Evolutionary conservation across 306 rosid species (phyloP).

Genomic region (Gastrolobium villosum): DNA sequence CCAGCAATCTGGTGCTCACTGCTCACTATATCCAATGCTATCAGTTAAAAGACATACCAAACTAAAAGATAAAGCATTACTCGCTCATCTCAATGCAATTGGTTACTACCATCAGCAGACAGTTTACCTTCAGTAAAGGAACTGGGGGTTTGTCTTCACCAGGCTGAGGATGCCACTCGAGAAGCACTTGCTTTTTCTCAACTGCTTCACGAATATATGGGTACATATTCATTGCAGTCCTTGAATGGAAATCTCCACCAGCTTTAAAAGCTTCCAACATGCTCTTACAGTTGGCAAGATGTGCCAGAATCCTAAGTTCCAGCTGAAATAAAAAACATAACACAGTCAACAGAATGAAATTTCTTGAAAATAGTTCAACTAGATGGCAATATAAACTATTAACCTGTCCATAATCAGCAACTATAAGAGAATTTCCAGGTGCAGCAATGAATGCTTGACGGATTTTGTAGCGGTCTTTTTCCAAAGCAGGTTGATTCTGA

Average conservation of each 20-base stretch:
- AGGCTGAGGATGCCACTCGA: slow-evolving; percentile 96
- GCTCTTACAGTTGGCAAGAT: slow-evolving; percentile 94
- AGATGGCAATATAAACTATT: slow-evolving; percentile 46
- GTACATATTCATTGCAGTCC: slow-evolving; percentile 99
- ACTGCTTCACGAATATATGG: slow-evolving; percentile 91
- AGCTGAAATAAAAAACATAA: slow-evolving; percentile 70
- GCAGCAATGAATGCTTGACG: slow-evolving; percentile 95
- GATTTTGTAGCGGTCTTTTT: slow-evolving; percentile 96
- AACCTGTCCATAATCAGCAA: slow-evolving; percentile 99
- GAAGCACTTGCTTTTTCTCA: slow-evolving; percentile 76
- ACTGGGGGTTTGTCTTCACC: slow-evolving; percentile 97
- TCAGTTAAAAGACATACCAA: slow-evolving; percentile 27
- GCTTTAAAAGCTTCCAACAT: slow-evolving; percentile 95
- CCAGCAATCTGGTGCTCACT: background rate
- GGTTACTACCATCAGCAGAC: slow-evolving; percentile 5
- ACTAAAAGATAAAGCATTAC: slow-evolving; percentile 3
- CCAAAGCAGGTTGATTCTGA: slow-evolving; percentile 98
- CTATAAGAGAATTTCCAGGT: slow-evolving; percentile 92
- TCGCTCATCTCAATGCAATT: slow-evolving; percentile 11
- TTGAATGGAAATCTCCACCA: slow-evolving; percentile 98
- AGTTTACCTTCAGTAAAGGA: slow-evolving; percentile 86
- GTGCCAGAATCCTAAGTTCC: slow-evolving; percentile 98
- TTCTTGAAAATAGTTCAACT: slow-evolving; percentile 22
- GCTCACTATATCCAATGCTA: background rate
- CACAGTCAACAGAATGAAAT: slow-evolving; percentile 47